A percentile compares a stretch with the other conserved stretches of the same genome.
These are phyloP conservation scores for Fusarium stilboides DNA, from an alignment of 2,329 filamentous ascomycete species.

Conservation along the genomic window DNA sequence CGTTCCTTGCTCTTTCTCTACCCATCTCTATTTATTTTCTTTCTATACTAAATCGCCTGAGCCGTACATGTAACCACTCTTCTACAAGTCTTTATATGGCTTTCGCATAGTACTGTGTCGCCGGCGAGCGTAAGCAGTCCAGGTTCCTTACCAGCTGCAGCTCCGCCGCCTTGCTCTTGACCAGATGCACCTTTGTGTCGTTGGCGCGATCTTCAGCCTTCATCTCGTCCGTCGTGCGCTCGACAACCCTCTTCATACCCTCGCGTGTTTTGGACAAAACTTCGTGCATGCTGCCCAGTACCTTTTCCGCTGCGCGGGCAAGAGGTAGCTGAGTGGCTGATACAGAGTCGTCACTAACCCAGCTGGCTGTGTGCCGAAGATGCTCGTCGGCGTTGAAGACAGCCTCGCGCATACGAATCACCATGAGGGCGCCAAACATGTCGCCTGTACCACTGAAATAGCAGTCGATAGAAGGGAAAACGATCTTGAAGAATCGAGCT, in stretches of 20 bases:
- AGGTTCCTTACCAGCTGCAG: conserved; percentile 85
- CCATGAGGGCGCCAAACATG: conserved; percentile 95
- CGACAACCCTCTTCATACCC: conserved; percentile 70
- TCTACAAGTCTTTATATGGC: conserved; percentile 56
- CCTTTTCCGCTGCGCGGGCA: conserved; percentile 86
- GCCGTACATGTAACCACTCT: not conserved
- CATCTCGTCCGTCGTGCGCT: conserved; percentile 60
- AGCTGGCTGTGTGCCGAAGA: conserved; percentile 72
- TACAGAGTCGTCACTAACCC: conserved; percentile 84
- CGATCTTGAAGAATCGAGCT: conserved; percentile 89
- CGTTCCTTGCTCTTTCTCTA: conserved; percentile 21
- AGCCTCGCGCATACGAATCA: conserved; percentile 89
- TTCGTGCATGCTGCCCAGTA: conserved; percentile 92
- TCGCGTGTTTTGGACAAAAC: conserved; percentile 79
- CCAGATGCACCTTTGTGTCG: conserved; percentile 74
- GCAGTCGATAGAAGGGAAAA: conserved; percentile 88
- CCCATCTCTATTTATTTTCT: conserved; percentile 36
- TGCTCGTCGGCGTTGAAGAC: conserved; percentile 62
- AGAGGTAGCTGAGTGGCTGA: conserved; percentile 81
- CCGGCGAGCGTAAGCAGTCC: conserved; percentile 76
- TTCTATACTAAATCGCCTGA: conserved; percentile 13
- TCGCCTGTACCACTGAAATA: conserved; percentile 98
- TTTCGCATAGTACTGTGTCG: conserved; percentile 73
- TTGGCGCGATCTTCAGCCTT: conserved; percentile 62
- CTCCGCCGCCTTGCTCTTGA: conserved; percentile 88